These are phyloP conservation scores for Rhodotorula sp. DNA, from an alignment of 1,284 basidiomycete genomes.

Conservation along the genomic window DNA sequence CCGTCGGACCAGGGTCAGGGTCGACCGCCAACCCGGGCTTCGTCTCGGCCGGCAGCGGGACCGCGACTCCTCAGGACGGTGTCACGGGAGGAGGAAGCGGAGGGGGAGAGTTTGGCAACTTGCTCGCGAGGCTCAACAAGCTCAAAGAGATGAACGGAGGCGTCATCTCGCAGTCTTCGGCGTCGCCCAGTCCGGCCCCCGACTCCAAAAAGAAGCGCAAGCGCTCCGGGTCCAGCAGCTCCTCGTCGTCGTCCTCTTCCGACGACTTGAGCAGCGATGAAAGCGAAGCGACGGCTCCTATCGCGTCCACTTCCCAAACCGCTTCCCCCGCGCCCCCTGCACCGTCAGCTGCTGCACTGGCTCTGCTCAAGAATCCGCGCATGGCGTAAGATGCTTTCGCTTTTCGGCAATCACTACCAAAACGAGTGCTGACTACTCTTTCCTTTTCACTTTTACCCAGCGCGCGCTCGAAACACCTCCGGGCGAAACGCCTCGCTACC, in stretches of 20 bases:
- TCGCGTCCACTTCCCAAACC: background rate
- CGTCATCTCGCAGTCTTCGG: constrained; percentile 7
- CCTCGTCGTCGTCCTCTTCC: constrained; percentile 1
- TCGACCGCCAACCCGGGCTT: constrained; percentile 10
- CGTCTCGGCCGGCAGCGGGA: constrained; percentile 2
- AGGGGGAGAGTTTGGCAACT: constrained; percentile 40
- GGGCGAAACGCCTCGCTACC: constrained; percentile 41
- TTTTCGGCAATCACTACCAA: background rate
- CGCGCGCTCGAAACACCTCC: constrained; percentile 40
- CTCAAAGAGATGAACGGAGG: constrained; percentile 32
- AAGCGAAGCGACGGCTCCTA: background rate
- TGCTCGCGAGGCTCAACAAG: constrained; percentile 38
- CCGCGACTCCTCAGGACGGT: constrained; percentile 17
- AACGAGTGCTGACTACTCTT: background rate
- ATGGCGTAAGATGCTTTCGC: constrained; percentile 38
- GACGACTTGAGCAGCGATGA: constrained; percentile 8
- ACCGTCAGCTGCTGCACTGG: constrained; percentile 8
- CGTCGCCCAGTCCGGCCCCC: constrained; percentile 11
- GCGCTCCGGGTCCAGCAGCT: constrained; percentile 13
- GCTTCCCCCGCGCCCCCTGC: constrained; percentile 6
- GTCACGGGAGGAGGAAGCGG: constrained; percentile 6
- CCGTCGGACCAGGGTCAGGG: constrained; percentile 11
- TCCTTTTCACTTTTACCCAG: background rate
- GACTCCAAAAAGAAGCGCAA: constrained; percentile 38
- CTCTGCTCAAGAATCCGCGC: constrained; percentile 39